Conservation (phyloP, 2,329 filamentous ascomycete species). For the Monilinia aucupariae region DNA sequence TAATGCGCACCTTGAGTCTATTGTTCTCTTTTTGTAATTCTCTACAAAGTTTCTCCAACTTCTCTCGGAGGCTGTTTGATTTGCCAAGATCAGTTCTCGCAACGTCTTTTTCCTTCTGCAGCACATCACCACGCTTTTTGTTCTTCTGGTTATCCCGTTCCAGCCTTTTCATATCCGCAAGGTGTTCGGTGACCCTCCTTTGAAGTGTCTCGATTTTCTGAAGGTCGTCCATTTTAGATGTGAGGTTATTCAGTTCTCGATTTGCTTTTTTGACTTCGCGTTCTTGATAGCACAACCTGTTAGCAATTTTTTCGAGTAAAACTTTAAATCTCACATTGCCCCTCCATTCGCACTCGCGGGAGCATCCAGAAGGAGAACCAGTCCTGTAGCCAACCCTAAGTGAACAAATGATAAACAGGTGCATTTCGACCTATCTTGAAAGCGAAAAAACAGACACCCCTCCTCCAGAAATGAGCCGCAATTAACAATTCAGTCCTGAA, state of each 20-base stretch:
- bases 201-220: constrained; percentile 87
- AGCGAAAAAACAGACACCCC: background rate
- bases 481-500: constrained; percentile 6
- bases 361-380: background rate
- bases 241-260: constrained; percentile 79
- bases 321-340: constrained; percentile 19
- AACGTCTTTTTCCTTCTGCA: constrained; percentile 95
- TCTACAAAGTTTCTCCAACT: constrained; percentile 90
- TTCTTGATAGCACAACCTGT: constrained; percentile 50
- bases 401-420: background rate
- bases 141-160: constrained; percentile 93
- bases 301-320: constrained; percentile 17
- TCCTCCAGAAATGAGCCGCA: background rate
- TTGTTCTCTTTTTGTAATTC: constrained; percentile 97
- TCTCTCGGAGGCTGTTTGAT: constrained; percentile 86
- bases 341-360: constrained; percentile 29
- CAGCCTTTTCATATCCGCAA: constrained; percentile 91
- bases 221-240: constrained; percentile 87
- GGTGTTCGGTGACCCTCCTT: constrained; percentile 83
- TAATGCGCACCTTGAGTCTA: constrained; percentile 73
- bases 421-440: background rate
- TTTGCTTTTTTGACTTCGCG: constrained; percentile 92
- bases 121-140: constrained; percentile 86
- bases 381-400: background rate
- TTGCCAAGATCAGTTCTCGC: constrained; percentile 84